These are phyloP conservation scores for Lycium ferocissimum DNA, from an alignment of 257 asterid species.

Conservation along the genomic window DNA sequence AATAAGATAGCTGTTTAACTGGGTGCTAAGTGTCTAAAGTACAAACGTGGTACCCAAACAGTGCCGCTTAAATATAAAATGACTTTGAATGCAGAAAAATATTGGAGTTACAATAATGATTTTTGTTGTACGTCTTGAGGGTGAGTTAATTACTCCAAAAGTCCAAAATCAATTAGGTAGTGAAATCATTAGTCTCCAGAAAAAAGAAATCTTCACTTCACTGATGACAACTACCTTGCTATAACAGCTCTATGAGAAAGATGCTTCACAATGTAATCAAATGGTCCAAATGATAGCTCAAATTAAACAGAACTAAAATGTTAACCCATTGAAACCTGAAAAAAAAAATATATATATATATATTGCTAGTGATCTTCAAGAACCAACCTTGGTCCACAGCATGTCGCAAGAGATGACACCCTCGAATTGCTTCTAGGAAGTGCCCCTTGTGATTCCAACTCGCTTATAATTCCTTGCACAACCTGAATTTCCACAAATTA, in stretches of 20 bases:
- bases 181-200: slow-evolving; percentile 7
- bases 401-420: slow-evolving; percentile 98
- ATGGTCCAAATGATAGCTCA: slow-evolving; percentile 23
- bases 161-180: slow-evolving; percentile 8
- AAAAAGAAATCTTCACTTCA: neutral
- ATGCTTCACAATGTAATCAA: slow-evolving; percentile 2
- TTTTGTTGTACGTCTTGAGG: slow-evolving; percentile 13
- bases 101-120: neutral
- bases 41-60: neutral
- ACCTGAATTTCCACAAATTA: slow-evolving; percentile 56
- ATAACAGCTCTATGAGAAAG: neutral
- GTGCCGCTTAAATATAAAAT: neutral
- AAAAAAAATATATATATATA: too few species aligned
- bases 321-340: neutral
- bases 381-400: slow-evolving; percentile 98
- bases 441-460: slow-evolving; percentile 98
- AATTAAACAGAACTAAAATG: neutral
- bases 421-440: slow-evolving; percentile 99
- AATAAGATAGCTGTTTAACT: slow-evolving; percentile 19
- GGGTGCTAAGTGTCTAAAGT: slow-evolving; percentile 9
- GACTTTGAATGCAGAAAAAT: slow-evolving; percentile 12
- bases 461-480: slow-evolving; percentile 97
- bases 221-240: neutral
- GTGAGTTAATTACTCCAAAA: slow-evolving; percentile 11
- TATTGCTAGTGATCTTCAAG: neutral